Percentiles rank a stretch among this genome's conserved stretches.
These are phyloP conservation scores for Suhomyces sp. DNA, from an alignment of 805 yeast genomes.

Conservation along the genomic window DNA sequence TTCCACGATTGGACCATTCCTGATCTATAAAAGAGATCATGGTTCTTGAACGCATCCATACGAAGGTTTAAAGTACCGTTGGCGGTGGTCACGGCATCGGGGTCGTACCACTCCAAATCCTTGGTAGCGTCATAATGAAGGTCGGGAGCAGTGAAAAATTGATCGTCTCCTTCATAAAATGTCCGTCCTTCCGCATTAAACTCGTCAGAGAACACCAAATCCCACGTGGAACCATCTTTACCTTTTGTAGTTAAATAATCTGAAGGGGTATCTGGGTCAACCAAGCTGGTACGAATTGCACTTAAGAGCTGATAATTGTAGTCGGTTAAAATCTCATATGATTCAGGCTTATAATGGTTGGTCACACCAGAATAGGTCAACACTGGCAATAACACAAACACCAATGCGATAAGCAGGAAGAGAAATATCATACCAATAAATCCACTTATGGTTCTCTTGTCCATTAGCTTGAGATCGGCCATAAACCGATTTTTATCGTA, in stretches of 20 bases:
- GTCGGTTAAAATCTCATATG: constrained; percentile 48
- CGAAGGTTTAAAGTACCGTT: constrained; percentile 68
- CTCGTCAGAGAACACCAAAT: constrained; percentile 84
- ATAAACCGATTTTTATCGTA: constrained; percentile 27
- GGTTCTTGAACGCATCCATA: constrained; percentile 81
- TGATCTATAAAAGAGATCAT: constrained; percentile 75
- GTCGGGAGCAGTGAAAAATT: constrained; percentile 84
- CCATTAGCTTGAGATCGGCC: constrained; percentile 23
- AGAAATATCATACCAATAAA: constrained; percentile 19
- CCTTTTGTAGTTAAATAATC: constrained; percentile 49
- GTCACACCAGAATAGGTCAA: constrained; percentile 25
- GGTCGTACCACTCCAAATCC: constrained; percentile 94
- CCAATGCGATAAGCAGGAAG: constrained; percentile 13
- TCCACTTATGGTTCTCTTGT: constrained; percentile 21
- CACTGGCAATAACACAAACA: constrained; percentile 24
- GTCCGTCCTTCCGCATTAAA: constrained; percentile 88
- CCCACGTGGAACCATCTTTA: constrained; percentile 64
- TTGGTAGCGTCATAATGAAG: constrained; percentile 81
- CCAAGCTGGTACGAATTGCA: constrained; percentile 57
- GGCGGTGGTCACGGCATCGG: constrained; percentile 78
- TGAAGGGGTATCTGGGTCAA: constrained; percentile 72
- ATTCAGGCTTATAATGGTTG: constrained; percentile 18
- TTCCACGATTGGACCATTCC: constrained; percentile 95
- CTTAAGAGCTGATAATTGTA: constrained; percentile 57
- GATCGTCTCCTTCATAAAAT: constrained; percentile 88